Percentiles rank a stretch among this genome's conserved stretches.
Evolutionary conservation across 2,329 filamentous ascomycete genomes (phyloP).

Genomic region (Pseudopithomyces maydicus): DNA sequence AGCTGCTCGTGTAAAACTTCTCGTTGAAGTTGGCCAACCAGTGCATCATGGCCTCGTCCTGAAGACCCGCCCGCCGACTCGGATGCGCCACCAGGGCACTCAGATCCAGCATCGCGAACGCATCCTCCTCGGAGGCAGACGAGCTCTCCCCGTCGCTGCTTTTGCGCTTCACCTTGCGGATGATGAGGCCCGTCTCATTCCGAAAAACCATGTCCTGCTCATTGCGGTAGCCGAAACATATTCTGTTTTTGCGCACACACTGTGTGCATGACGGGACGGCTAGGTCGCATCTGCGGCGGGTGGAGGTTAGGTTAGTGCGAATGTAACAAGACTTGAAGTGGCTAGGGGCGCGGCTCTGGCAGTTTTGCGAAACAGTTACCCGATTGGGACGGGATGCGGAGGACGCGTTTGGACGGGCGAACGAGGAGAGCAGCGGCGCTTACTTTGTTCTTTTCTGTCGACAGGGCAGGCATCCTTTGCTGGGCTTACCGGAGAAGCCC

Average conservation of each 20-base stretch:
- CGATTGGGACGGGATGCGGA: slow-evolving; percentile 5
- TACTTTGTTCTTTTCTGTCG: slow-evolving; percentile 24
- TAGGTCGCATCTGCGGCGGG: slow-evolving; percentile 22
- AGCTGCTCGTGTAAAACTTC: slow-evolving; percentile 11
- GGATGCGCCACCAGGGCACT: slow-evolving; percentile 7
- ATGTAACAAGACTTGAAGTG: not conserved
- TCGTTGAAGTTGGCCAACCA: slow-evolving; percentile 23
- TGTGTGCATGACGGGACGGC: slow-evolving; percentile 24
- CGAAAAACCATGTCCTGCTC: slow-evolving; percentile 25
- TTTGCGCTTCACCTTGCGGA: slow-evolving; percentile 16
- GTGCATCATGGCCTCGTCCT: slow-evolving; percentile 20
- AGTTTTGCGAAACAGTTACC: slow-evolving; percentile 12
- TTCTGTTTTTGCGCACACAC: slow-evolving; percentile 21
- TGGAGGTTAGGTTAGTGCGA: slow-evolving; percentile 1
- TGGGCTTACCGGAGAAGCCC: slow-evolving; percentile 22
- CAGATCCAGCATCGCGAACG: not conserved
- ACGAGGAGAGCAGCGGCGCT: slow-evolving; percentile 2
- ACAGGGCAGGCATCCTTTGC: slow-evolving; percentile 25
- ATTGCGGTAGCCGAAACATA: slow-evolving; percentile 26
- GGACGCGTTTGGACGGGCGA: not conserved
- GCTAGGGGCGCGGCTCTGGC: not conserved
- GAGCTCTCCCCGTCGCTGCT: not conserved
- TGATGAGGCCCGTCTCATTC: slow-evolving; percentile 20
- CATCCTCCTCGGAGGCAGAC: not conserved
- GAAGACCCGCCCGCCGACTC: slow-evolving; percentile 13